Percentiles rank a stretch among this genome's conserved stretches.
Evolutionary conservation across 2,329 filamentous ascomycete genomes (phyloP).

Genomic region (Talaromyces sp.): DNA sequence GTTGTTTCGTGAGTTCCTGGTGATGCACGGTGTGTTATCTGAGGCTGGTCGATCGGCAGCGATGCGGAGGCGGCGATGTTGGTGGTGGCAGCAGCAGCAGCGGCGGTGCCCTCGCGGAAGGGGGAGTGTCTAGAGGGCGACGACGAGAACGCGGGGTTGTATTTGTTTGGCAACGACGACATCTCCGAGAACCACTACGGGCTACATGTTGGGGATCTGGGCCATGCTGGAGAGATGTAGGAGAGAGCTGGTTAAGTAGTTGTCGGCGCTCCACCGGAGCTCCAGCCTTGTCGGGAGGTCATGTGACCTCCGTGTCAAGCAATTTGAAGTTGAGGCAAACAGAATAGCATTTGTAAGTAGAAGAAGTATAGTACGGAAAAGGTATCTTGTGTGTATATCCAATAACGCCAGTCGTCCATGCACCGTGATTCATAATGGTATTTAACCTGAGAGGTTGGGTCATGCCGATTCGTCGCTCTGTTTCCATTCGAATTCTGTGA

Average conservation of each 20-base stretch:
- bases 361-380: background rate
- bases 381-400: background rate
- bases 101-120: slow-evolving; percentile 1
- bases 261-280: background rate
- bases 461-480: slow-evolving; percentile 31
- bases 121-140: slow-evolving; percentile 23
- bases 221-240: background rate
- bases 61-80: background rate
- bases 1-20: background rate
- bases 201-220: slow-evolving; percentile 25
- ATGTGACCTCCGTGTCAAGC: background rate
- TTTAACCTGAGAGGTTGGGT: background rate
- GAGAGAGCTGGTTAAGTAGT: background rate
- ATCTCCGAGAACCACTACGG: slow-evolving; percentile 20
- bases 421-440: background rate
- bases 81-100: background rate
- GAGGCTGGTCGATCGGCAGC: slow-evolving; percentile 9
- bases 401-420: slow-evolving; percentile 6
- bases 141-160: slow-evolving; percentile 20
- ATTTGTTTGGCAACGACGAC: slow-evolving; percentile 31
- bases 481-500: slow-evolving; percentile 51
- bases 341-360: background rate
- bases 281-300: background rate
- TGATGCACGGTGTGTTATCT: background rate
- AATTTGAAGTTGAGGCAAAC: background rate